phyloP scores from a whole-genome alignment of 495 filamentous ascomycete genomes.

The Annulohypoxylon nitens region DNA sequence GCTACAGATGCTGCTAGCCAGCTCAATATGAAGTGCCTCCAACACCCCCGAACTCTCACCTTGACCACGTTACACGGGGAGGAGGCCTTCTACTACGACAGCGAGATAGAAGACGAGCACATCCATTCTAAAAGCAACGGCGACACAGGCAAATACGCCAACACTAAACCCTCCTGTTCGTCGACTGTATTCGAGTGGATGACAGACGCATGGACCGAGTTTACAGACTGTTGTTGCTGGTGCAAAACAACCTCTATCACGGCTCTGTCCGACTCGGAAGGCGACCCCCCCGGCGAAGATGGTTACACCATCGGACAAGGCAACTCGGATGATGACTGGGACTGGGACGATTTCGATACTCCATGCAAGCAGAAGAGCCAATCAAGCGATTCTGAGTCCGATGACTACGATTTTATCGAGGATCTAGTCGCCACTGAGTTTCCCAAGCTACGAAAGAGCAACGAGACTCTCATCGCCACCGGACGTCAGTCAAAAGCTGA shows the following conservation, averaged over 20 bases:
- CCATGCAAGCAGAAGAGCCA: background rate
- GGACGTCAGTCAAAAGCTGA: background rate
- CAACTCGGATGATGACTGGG: slow-evolving; percentile 16
- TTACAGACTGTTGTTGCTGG: slow-evolving; percentile 20
- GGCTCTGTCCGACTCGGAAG: background rate
- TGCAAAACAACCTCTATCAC: slow-evolving; percentile 14
- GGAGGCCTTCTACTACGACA: slow-evolving; percentile 36
- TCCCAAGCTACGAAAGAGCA: slow-evolving; percentile 22
- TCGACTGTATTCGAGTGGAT: slow-evolving; percentile 29
- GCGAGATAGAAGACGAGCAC: slow-evolving; percentile 23
- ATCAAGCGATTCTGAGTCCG: background rate
- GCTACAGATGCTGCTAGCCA: slow-evolving; percentile 21
- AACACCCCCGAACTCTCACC: slow-evolving; percentile 35
- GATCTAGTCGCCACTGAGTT: slow-evolving; percentile 39
- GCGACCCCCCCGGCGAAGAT: background rate
- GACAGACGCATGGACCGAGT: slow-evolving; percentile 36
- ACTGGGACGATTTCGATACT: slow-evolving; percentile 40
- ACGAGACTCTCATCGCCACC: too few relatives aligned
- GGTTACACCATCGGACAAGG: background rate
- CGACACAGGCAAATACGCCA: background rate
- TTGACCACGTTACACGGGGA: slow-evolving; percentile 12
- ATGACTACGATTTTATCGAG: slow-evolving; percentile 35
- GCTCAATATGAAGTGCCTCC: slow-evolving; percentile 30
- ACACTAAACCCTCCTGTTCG: background rate
- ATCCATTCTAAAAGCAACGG: slow-evolving; percentile 7